Percentiles rank a stretch among this genome's conserved stretches.
Evolutionary conservation across 2,329 filamentous ascomycete species (phyloP).

Genomic region (Coccinonectria pachysandricola): DNA sequence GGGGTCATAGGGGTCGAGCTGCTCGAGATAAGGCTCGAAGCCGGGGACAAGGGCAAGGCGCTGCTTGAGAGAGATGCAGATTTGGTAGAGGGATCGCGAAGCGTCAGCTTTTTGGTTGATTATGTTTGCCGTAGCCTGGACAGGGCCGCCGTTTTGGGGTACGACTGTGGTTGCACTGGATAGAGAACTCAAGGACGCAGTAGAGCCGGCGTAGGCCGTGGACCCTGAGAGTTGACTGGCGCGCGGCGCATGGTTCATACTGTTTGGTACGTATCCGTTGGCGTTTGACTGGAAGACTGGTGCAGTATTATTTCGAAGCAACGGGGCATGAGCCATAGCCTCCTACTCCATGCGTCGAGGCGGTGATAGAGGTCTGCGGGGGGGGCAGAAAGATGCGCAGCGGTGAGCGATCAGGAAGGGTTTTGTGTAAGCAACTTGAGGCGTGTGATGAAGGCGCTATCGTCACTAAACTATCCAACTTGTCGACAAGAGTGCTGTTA

Average conservation of each 20-base stretch:
- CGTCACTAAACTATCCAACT: too few species aligned
- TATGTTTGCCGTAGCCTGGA: constrained; percentile 79
- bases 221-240: constrained; percentile 54
- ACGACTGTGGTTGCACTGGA: constrained; percentile 33
- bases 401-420: too few species aligned
- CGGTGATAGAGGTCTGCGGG: too few species aligned
- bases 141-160: constrained; percentile 44
- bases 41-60: constrained; percentile 74
- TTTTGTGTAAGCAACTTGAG: too few species aligned
- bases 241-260: constrained; percentile 43
- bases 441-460: too few species aligned
- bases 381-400: too few species aligned
- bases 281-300: constrained; percentile 41
- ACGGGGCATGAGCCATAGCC: constrained; percentile 50
- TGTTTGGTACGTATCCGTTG: constrained; percentile 35
- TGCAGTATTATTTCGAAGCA: constrained; percentile 48
- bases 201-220: constrained; percentile 43
- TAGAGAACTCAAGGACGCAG: constrained; percentile 41
- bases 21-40: constrained; percentile 64
- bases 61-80: constrained; percentile 76
- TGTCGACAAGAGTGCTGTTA: too few species aligned
- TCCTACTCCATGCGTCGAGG: constrained; percentile 32
- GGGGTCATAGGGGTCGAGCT: constrained; percentile 63
- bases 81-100: constrained; percentile 85
- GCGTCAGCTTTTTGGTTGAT: constrained; percentile 96